Conservation (phyloP, 306 rosid genomes). For the Prunus fruticosa region DNA sequence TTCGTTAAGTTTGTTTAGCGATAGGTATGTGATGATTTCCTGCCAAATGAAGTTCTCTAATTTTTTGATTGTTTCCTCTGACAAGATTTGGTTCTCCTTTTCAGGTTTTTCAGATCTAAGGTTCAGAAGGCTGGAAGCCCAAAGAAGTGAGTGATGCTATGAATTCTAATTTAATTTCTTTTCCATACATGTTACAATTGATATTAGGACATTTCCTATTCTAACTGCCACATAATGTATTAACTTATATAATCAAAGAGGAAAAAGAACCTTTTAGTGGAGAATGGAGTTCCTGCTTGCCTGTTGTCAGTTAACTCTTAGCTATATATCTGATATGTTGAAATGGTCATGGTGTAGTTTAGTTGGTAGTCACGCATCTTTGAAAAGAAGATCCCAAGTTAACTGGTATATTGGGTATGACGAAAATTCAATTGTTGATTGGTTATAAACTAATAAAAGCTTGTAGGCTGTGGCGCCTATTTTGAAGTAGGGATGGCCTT, state of each 20-base stretch:
- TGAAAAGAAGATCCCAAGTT: background rate
- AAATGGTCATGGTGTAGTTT: background rate
- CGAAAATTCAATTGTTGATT: background rate
- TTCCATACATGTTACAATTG: background rate
- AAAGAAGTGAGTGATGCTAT: constrained; percentile 58
- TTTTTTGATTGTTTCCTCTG: constrained; percentile 3
- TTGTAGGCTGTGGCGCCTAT: background rate
- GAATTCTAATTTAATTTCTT: constrained; percentile 3
- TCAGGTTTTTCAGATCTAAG: constrained; percentile 77
- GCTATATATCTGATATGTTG: background rate
- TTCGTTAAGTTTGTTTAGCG: constrained; percentile 79
- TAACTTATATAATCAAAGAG: background rate
- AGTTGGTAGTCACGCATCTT: background rate
- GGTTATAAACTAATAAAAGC: background rate
- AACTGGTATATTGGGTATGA: background rate
- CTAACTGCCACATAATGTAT: background rate
- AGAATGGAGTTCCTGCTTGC: background rate
- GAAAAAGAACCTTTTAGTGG: background rate
- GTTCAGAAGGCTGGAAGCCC: constrained; percentile 86
- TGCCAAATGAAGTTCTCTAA: constrained; percentile 8
- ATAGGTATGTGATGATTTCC: constrained; percentile 49
- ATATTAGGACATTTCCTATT: background rate
- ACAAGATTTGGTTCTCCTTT: constrained; percentile 19
- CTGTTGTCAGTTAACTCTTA: background rate
- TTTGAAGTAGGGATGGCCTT: background rate